A percentile compares a stretch with the other conserved stretches of the same genome.
Evolutionary conservation across 768 basidiomycete genomes (phyloP).

Genomic region (Termitomyces sp.): DNA sequence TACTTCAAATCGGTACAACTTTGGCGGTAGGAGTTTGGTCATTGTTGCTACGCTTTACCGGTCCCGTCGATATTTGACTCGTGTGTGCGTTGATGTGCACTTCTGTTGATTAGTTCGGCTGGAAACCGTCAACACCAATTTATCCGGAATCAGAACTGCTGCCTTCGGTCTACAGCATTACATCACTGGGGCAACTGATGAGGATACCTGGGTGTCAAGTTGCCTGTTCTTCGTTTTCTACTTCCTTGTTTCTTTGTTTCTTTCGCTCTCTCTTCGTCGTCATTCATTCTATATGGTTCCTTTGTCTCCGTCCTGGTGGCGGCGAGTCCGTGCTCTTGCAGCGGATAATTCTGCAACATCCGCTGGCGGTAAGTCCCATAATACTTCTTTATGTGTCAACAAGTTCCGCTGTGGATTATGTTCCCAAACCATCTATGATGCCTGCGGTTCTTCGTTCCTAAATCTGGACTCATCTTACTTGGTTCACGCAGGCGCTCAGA

Average conservation of each 20-base stretch:
- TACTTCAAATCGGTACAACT: neutral
- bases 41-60: neutral
- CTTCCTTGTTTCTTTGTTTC: constrained; percentile 2
- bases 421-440: neutral
- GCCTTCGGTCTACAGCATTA: neutral
- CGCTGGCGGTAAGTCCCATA: constrained; percentile 12
- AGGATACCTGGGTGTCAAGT: neutral
- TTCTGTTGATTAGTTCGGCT: neutral
- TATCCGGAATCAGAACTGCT: neutral
- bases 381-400: neutral
- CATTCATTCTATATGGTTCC: constrained; percentile 14
- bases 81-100: neutral
- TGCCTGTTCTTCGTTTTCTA: constrained; percentile 2
- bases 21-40: neutral
- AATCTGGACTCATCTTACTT: neutral
- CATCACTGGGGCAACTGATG: constrained; percentile 2
- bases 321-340: constrained; percentile 7
- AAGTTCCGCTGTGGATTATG: neutral
- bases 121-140: constrained; percentile 6
- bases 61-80: neutral
- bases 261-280: constrained; percentile 4
- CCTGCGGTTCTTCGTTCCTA: neutral
- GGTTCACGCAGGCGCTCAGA: constrained; percentile 6
- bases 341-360: constrained; percentile 3
- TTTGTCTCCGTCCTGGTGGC: constrained; percentile 16